A percentile compares a stretch with the other conserved stretches of the same genome.
Conservation (phyloP, 1,284 basidiomycete genomes). For the Baeospora myosura region DNA sequence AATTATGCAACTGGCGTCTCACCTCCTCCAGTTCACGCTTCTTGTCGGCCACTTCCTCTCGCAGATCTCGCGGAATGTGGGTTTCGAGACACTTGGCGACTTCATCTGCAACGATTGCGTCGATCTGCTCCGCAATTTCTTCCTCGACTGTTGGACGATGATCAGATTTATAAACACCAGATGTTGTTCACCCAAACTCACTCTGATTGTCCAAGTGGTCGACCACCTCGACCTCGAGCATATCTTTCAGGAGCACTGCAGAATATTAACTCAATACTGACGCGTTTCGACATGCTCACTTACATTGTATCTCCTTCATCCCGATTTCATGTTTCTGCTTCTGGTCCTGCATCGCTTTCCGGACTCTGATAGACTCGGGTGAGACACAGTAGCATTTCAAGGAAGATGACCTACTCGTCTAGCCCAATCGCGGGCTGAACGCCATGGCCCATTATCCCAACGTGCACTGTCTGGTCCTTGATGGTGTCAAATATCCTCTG, state of each 20-base stretch:
- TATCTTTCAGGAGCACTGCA: conserved; percentile 38
- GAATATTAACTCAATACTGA: too few species aligned
- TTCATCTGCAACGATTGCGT: conserved; percentile 38
- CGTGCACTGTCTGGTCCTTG: neutral
- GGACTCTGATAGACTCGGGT: conserved; percentile 27
- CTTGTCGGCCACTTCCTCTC: conserved; percentile 39
- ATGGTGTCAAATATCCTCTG: conserved; percentile 4
- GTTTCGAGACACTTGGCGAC: conserved; percentile 35
- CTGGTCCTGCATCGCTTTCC: conserved; percentile 32
- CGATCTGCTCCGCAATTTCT: conserved; percentile 37
- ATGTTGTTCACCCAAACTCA: conserved; percentile 17
- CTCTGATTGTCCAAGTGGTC: conserved; percentile 37
- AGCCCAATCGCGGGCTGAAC: neutral
- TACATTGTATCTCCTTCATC: conserved; percentile 41
- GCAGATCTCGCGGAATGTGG: conserved; percentile 38
- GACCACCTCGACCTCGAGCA: conserved; percentile 35
- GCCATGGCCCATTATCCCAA: conserved; percentile 2
- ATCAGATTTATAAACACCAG: conserved; percentile 1
- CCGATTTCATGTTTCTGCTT: conserved; percentile 35
- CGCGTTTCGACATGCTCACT: too few species aligned
- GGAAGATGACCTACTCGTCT: neutral
- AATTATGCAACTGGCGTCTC: conserved; percentile 45
- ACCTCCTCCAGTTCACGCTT: conserved; percentile 40
- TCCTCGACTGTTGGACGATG: conserved; percentile 27
- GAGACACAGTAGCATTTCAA: neutral